Conservation (phyloP, 257 asterid genomes). For the Rubia yunnanensis region DNA sequence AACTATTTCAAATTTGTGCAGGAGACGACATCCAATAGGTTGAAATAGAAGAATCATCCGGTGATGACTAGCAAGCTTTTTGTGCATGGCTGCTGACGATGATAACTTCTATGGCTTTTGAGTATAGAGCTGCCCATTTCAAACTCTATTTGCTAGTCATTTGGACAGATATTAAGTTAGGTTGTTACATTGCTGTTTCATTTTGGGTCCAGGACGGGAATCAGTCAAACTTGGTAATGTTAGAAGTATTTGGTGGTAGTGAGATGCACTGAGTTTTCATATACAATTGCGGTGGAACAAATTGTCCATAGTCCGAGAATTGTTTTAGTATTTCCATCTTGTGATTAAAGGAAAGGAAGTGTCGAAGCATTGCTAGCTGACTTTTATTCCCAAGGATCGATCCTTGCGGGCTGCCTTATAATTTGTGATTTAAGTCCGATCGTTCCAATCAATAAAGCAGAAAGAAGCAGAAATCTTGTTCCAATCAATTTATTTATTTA, state of each 20-base stretch:
- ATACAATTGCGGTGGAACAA: too few species aligned
- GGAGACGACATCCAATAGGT: conserved; percentile 86
- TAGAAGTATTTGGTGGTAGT: neutral
- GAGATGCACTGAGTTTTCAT: neutral
- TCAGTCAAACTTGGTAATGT: conserved; percentile 20
- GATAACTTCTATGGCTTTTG: conserved; percentile 15
- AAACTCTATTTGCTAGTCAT: conserved; percentile 13
- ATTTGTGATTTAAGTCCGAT: too few species aligned
- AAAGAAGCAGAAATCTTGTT: too few species aligned
- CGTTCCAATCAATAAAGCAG: too few species aligned
- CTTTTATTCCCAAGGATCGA: too few species aligned
- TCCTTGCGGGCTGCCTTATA: too few species aligned
- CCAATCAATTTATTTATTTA: too few species aligned
- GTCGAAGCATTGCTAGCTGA: too few species aligned
- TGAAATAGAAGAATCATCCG: conserved; percentile 32
- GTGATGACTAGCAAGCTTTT: conserved; percentile 26
- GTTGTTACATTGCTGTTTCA: conserved; percentile 13
- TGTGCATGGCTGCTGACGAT: conserved; percentile 23
- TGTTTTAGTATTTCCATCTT: too few species aligned
- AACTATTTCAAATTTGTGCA: conserved; percentile 21
- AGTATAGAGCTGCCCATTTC: conserved; percentile 17
- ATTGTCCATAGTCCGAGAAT: too few species aligned
- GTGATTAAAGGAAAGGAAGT: too few species aligned
- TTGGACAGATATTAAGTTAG: conserved; percentile 8
- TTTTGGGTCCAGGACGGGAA: conserved; percentile 22